Evolutionary conservation across 2,329 filamentous ascomycete species (phyloP).

Genomic region (Microascus cirrosus): DNA sequence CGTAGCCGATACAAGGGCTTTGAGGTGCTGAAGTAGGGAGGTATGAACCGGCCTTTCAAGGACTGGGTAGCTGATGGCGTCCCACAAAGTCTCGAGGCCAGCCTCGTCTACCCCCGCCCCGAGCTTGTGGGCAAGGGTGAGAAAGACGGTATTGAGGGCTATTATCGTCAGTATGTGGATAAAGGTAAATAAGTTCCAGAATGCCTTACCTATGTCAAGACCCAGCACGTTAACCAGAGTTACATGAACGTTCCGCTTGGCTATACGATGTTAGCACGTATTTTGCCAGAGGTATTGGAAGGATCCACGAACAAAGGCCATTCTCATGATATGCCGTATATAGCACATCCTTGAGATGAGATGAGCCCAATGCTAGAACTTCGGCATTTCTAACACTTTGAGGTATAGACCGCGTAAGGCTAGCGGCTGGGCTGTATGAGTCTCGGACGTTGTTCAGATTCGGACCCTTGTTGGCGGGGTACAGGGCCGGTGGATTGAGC

Average conservation of each 20-base stretch:
- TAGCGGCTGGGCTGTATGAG: conserved; percentile 2
- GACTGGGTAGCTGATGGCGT: neutral
- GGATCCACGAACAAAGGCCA: neutral
- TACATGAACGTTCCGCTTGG: conserved; percentile 1
- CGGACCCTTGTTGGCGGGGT: neutral
- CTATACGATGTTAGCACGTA: neutral
- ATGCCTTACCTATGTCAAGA: conserved; percentile 1
- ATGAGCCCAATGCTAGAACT: neutral
- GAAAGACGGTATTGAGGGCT: conserved; percentile 1
- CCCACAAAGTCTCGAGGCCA: neutral
- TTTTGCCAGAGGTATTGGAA: neutral
- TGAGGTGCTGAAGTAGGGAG: conserved; percentile 4
- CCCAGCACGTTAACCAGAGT: neutral
- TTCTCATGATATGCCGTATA: conserved; percentile 5
- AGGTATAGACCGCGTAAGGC: conserved; percentile 3
- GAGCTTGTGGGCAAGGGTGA: conserved; percentile 1
- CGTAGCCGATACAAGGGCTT: neutral
- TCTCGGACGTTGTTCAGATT: conserved; percentile 2
- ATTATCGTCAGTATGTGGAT: neutral
- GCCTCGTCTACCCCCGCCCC: neutral
- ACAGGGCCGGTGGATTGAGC: neutral
- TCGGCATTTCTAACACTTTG: conserved; percentile 2
- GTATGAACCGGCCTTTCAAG: neutral
- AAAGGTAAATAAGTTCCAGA: neutral
- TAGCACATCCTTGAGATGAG: conserved; percentile 1